Evolutionary conservation across 2,329 filamentous ascomycete genomes (phyloP), one percentile per base, ranked within the genome.

Genomic region (Neurospora sp.): DNA sequence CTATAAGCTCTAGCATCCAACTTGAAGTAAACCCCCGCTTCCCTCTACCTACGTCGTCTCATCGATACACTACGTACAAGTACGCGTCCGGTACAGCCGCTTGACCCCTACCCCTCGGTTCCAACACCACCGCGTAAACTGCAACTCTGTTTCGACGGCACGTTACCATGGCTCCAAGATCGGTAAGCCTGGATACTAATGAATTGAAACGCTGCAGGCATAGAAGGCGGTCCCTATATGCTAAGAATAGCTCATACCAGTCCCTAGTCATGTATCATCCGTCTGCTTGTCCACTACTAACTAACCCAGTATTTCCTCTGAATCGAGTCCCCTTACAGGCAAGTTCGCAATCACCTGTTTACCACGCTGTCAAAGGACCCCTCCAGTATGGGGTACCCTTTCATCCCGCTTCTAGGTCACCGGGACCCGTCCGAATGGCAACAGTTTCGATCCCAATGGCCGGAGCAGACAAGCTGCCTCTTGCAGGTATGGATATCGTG

Each of bases 111-210:
- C 68, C 68, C 67, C 68, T 71, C 67, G 39, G 66, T 66, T 52
- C 70, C 72, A 52, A 70, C 72, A 62, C 69, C 71, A 73, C 17
- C 43, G 28, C 71, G 72, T 72, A 71, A 74, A 75, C 73, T 75
- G 76, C 74, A 72, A 74, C 75, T 76, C 76, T 75, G 72, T 73
- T 76, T 75, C 73, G 71, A 75, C 73, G 74, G 74, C 72, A 76
- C 75, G 76, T 76, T 75, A 76, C 76, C 75, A 76, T 75, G 74
- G 73, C 71, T 71, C 73, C 74, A 72, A 75, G 74, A 76, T 77
- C 74, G 75, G 76, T 77, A 77, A 77, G 76, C 74, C 74, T 73
- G 71, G 70, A 43, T 73, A 69, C 70, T 74, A 75, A 77, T 76
- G 74, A 75, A 76, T 76, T 75, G 74, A 73, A 72, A 71, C 73